Evolutionary conservation across 305 asterid genomes (phyloP), one percentile per base, ranked within the genome.

Genomic region (Fraxinus sp.): DNA sequence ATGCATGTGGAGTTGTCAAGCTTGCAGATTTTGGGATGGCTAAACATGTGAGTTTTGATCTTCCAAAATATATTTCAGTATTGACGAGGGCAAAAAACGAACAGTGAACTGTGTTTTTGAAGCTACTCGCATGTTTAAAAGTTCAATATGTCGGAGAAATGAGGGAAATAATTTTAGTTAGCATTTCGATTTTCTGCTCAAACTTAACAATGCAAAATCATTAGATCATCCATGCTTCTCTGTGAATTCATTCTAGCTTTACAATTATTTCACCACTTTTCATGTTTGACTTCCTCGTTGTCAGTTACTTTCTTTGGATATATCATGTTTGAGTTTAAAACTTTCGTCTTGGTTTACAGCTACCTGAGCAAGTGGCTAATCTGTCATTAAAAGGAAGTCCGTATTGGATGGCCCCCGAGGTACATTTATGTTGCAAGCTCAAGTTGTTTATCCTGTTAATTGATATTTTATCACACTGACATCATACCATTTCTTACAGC

Each of bases 11-110:
- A 77, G 97, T 94, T 37, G 98, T 96, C 73, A 96, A 96, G 92
- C 98, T 96, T 84, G 99, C 97, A 5, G 98, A 96, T 84, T 96
- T 96, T 86, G 98, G 99, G 88, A 94, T 93, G 98, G 97, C 98
- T 64, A 96, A 96, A 81, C 97, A 94, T 85, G 99, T 94, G 78
- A 91, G 98, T 87, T 87, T 35, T 81, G 41, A 7, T 68, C 72
- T 79, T 72, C 76, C 16, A 33, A 52, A 55, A 55, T 55, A 55
- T 55, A 55, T 52, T 77, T 76, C 71, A 41, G 75, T 79, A 37
- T 64, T 16, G 24, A 55, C 22, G 9, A 52, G 62, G 62, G 62
- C 18, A 13, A 52, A 52, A 52, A 16, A 14, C 2, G 2, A 52
- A 52, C 62, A 4, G 62, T 16, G 64, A n/a, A 55, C 10, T n/a